A percentile compares a stretch with the other conserved stretches of the same genome.
phyloP scores from a whole-genome alignment of 805 yeast genomes.

The Teunomyces atbi region DNA sequence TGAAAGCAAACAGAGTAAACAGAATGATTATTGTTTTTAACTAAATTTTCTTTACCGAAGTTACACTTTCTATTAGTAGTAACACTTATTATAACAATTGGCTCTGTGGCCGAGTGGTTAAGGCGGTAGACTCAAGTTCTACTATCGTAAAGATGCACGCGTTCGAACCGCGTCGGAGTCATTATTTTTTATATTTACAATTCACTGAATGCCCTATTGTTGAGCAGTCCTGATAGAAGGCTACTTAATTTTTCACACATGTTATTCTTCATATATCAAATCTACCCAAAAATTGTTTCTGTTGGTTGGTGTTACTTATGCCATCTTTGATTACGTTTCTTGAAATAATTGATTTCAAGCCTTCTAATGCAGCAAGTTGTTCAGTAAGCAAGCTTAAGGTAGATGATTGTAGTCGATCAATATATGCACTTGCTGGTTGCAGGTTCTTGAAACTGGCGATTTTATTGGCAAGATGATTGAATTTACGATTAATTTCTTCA shows the following conservation, averaged over 20 bases:
- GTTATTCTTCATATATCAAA: not conserved
- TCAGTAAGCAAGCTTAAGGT: conserved; percentile 31
- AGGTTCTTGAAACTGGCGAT: conserved; percentile 13
- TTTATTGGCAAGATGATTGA: conserved; percentile 29
- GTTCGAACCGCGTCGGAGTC: conserved; percentile 15
- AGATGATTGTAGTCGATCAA: conserved; percentile 18
- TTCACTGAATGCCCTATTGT: no score
- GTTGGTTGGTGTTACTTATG: conserved; percentile 1
- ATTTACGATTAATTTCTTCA: conserved; percentile 19
- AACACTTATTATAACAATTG: conserved; percentile 1
- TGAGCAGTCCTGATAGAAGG: no score
- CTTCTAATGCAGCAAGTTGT: conserved; percentile 25
- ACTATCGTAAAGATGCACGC: conserved; percentile 14
- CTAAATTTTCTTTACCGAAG: no score
- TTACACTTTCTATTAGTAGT: no score
- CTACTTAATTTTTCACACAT: not conserved
- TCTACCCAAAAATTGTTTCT: conserved; percentile 2
- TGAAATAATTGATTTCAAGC: conserved; percentile 16
- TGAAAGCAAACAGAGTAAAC: no score
- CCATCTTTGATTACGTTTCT: conserved; percentile 12
- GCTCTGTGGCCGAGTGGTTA: conserved; percentile 15
- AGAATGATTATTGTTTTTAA: no score
- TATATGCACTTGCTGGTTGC: conserved; percentile 8
- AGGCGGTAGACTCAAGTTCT: conserved; percentile 15
- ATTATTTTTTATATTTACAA: conserved; percentile 2